phyloP scores from a whole-genome alignment of 192 early-diverging fungal species.

The Dissophora globulifera region DNA sequence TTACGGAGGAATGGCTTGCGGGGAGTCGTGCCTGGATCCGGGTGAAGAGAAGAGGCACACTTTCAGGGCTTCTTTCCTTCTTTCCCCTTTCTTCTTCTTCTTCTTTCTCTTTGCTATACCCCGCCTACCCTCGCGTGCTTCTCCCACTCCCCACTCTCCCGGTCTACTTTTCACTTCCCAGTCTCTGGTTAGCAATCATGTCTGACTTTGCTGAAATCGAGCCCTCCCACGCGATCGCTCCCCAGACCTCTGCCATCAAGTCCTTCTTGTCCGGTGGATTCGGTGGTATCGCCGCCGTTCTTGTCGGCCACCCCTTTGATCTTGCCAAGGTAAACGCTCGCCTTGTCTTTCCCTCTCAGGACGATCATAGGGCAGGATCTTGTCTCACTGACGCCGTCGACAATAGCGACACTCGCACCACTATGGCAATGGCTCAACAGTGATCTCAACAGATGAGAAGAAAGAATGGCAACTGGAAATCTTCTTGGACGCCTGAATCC shows the following conservation, averaged over 20 bases:
- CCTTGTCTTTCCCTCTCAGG: too few relatives aligned
- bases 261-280: slow-evolving; percentile 94
- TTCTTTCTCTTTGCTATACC: background rate
- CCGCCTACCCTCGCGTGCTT: background rate
- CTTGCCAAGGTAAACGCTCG: slow-evolving; percentile 84
- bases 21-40: background rate
- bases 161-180: too few relatives aligned
- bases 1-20: too few relatives aligned
- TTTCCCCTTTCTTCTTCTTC: slow-evolving; percentile 4
- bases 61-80: background rate
- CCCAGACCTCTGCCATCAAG: slow-evolving; percentile 70
- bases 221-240: slow-evolving; percentile 25
- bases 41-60: background rate
- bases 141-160: slow-evolving; percentile 8
- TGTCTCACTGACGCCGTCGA: too few relatives aligned
- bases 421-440: too few relatives aligned
- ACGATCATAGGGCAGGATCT: too few relatives aligned
- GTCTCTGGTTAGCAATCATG: too few relatives aligned
- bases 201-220: slow-evolving; percentile 28
- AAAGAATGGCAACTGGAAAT: too few relatives aligned
- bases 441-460: too few relatives aligned
- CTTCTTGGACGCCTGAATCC: too few relatives aligned
- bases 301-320: slow-evolving; percentile 82
- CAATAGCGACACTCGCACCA: too few relatives aligned
- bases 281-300: slow-evolving; percentile 65